phyloP scores from a whole-genome alignment of 768 basidiomycete species.

The Rhodotorula babjevae region DNA sequence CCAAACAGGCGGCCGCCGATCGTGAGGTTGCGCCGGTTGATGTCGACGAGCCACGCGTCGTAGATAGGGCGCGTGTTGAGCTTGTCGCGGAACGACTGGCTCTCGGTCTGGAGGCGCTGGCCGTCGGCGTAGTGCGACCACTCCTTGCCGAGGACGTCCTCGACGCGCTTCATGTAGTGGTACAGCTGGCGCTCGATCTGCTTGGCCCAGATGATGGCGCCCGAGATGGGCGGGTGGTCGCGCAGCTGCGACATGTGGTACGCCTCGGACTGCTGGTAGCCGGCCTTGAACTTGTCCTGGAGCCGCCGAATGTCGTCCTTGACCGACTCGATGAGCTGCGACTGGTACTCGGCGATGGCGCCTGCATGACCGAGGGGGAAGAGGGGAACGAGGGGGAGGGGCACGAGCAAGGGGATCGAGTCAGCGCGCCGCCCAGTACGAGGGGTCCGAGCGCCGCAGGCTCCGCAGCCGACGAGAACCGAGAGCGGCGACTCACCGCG shows the following conservation, averaged over 20 bases:
- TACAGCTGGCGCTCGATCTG: slow-evolving; percentile 95
- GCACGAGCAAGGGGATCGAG: no score
- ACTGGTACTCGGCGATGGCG: slow-evolving; percentile 98
- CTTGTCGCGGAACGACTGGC: slow-evolving; percentile 85
- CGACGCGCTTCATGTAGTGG: slow-evolving; percentile 97
- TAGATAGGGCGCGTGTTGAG: slow-evolving; percentile 89
- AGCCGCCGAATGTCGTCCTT: slow-evolving; percentile 95
- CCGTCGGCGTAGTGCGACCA: slow-evolving; percentile 99
- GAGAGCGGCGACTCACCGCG: slow-evolving; percentile 25
- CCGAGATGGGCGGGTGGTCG: slow-evolving; percentile 94
- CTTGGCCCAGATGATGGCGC: slow-evolving; percentile 97
- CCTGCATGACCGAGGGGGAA: slow-evolving; percentile 49
- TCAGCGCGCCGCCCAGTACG: no score
- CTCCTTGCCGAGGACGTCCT: slow-evolving; percentile 92
- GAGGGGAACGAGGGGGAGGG: no score
- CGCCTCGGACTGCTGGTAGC: slow-evolving; percentile 81
- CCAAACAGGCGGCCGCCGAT: slow-evolving; percentile 89
- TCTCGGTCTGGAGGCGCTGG: slow-evolving; percentile 90
- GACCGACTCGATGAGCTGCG: slow-evolving; percentile 95
- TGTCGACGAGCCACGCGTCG: slow-evolving; percentile 94
- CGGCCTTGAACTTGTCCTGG: slow-evolving; percentile 96
- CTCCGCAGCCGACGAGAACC: no score
- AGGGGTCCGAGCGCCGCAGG: no score
- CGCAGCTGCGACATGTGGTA: slow-evolving; percentile 96
- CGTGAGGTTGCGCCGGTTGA: slow-evolving; percentile 85